Evolutionary conservation across 768 basidiomycete species (phyloP), one percentile per base, ranked within the genome.

Genomic region (Rhodosporidiobolus odoratus): DNA sequence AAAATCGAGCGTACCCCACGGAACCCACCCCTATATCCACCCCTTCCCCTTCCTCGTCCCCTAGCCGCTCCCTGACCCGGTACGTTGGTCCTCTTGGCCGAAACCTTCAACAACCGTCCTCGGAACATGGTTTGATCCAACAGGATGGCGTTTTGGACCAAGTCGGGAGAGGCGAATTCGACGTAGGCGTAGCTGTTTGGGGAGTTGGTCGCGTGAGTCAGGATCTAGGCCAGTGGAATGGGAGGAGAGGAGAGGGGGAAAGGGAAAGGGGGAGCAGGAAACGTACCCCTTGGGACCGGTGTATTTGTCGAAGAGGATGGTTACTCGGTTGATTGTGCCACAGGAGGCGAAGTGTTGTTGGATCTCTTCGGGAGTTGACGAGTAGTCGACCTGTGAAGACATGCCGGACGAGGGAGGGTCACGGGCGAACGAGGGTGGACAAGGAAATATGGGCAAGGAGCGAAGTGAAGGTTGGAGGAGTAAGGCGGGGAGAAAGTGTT

Each of bases 291-390:
- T 97, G 57, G 96, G 95, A 82, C 96, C 96, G 32, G 95, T 98
- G 81, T 95, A 98, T 82, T 98, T 98, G 85, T 99, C 96, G 80
- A 95, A 98, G 37, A 99, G 87, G 78, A 99, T 99, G 1, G 96
- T 99, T 52, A 99, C 93, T 76, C 96, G 87, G 82, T 99, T 99
- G 81, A 99, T 99, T 23, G 90, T 92, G 10, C 96, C 96, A 78
- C 94, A 98, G 23, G 94, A 88, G 79, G 93, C 90, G 82, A 99
- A 99, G 80, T 98, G 95, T 25, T 84, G 87, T 82, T 98, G 96
- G 59, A 99, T 93, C 79, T 99, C 96, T 81, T 98, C 96, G 25
- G 96, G 96, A 23, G 96, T 96, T 17, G 95, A 89, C 62, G 87
- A 85, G 79, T 98, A 99, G 83, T 99, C 96, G 66, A 99, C 96